Percentiles rank a stretch among this genome's conserved stretches.
These are phyloP conservation scores for Cystobasidium tubakii DNA, from an alignment of 768 basidiomycete species.

Conservation along the genomic window DNA sequence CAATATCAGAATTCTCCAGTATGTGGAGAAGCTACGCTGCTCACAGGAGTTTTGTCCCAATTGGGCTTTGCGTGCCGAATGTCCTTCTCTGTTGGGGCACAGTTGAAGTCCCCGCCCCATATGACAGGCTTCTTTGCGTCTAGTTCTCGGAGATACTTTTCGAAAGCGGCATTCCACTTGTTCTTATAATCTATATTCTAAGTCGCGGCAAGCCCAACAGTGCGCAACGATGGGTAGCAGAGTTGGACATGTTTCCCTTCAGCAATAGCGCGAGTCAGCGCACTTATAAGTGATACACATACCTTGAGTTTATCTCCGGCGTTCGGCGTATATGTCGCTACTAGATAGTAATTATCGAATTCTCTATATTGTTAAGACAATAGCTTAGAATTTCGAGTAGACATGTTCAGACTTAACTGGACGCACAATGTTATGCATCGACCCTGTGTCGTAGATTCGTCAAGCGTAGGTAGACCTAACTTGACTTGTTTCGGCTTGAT, in stretches of 20 bases:
- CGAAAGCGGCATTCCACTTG: slow-evolving; percentile 72
- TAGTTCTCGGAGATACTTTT: slow-evolving; percentile 63
- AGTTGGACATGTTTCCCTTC: too few species aligned
- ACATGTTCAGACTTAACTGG: not conserved
- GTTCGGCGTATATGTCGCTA: slow-evolving; percentile 63
- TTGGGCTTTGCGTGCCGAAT: slow-evolving; percentile 45
- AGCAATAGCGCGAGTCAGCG: too few species aligned
- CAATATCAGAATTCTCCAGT: not conserved
- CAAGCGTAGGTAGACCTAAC: slow-evolving; percentile 25
- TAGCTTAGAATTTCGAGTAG: too few species aligned
- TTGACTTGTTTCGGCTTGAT: slow-evolving; percentile 61
- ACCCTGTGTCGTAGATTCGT: slow-evolving; percentile 19
- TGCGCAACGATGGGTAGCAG: not conserved
- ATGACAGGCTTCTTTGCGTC: slow-evolving; percentile 77
- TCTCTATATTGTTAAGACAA: not conserved
- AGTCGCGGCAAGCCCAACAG: not conserved
- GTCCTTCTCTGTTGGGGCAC: slow-evolving; percentile 65
- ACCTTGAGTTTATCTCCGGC: slow-evolving; percentile 74
- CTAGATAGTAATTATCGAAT: slow-evolving; percentile 26
- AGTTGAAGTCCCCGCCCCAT: slow-evolving; percentile 82
- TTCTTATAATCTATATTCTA: slow-evolving; percentile 73
- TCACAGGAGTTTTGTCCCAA: slow-evolving; percentile 1
- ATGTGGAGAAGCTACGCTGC: not conserved
- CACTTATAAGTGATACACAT: not conserved
- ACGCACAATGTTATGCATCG: slow-evolving; percentile 31